Evolutionary conservation across 495 filamentous ascomycete species (phyloP).

Genomic region (Penicillium bovifimosum): DNA sequence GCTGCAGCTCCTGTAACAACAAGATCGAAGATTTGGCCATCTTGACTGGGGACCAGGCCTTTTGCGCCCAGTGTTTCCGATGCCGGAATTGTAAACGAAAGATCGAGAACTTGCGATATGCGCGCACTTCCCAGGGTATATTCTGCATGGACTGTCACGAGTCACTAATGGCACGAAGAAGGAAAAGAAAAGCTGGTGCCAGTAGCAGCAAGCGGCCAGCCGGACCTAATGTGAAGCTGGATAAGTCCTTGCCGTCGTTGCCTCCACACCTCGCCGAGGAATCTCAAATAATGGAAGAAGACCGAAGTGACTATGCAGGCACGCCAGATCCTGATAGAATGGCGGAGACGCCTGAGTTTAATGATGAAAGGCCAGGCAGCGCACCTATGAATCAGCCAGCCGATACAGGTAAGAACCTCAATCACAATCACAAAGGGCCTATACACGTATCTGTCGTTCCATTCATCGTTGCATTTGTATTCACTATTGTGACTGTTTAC

Average conservation of each 20-base stretch:
- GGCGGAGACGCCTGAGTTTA: conserved; percentile 18
- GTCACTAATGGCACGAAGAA: conserved; percentile 90
- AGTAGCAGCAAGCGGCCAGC: conserved; percentile 49
- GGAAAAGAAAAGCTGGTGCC: conserved; percentile 71
- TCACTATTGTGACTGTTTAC: background rate
- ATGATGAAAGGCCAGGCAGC: conserved; percentile 6
- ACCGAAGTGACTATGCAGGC: conserved; percentile 59
- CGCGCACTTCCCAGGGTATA: conserved; percentile 94
- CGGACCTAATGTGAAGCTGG: conserved; percentile 59
- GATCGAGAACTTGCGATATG: conserved; percentile 98
- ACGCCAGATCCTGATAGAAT: conserved; percentile 49
- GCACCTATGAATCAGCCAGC: conserved; percentile 9
- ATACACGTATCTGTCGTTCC: background rate
- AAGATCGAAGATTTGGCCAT: conserved; percentile 99
- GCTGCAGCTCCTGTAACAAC: conserved; percentile 92
- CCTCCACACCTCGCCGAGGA: conserved; percentile 69
- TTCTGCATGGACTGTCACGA: conserved; percentile 99
- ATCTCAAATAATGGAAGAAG: conserved; percentile 60
- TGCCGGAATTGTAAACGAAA: conserved; percentile 98
- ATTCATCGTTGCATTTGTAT: background rate
- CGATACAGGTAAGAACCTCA: conserved; percentile 17
- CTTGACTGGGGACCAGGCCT: conserved; percentile 97
- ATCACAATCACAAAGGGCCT: background rate
- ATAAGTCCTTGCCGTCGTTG: conserved; percentile 91
- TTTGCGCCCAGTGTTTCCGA: conserved; percentile 93